Evolutionary conservation across 2,329 filamentous ascomycete species (phyloP).

Genomic region (Epichloe elymi): DNA sequence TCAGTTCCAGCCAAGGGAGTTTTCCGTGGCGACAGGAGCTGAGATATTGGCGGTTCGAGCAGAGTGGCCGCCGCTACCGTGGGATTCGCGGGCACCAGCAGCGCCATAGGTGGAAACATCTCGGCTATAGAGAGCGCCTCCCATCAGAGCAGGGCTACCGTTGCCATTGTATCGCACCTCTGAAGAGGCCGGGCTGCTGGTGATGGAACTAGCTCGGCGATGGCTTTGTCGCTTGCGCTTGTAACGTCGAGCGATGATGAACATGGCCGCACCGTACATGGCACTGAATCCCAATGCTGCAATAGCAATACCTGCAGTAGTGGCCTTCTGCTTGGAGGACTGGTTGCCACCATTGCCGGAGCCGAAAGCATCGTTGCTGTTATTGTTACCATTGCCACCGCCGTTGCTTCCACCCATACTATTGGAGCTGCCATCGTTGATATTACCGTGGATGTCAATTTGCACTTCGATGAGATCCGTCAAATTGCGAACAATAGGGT

Average conservation of each 20-base stretch:
- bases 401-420: constrained; percentile 16
- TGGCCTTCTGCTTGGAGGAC: constrained; percentile 46
- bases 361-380: constrained; percentile 29
- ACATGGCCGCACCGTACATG: constrained; percentile 90
- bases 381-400: constrained; percentile 21
- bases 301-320: constrained; percentile 57
- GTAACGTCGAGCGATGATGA: constrained; percentile 81
- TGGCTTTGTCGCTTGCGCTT: constrained; percentile 72
- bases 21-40: constrained; percentile 81
- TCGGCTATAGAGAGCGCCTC: constrained; percentile 48
- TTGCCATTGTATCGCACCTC: constrained; percentile 38
- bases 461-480: constrained; percentile 51
- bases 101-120: constrained; percentile 44
- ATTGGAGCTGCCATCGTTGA: constrained; percentile 26
- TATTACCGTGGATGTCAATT: constrained; percentile 34
- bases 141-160: constrained; percentile 53
- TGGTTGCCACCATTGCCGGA: constrained; percentile 32
- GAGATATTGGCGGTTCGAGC: constrained; percentile 58
- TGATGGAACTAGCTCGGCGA: constrained; percentile 62
- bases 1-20: constrained; percentile 90
- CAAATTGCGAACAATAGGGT: constrained; percentile 54
- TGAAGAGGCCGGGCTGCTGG: constrained; percentile 30
- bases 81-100: constrained; percentile 38
- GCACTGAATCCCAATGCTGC: constrained; percentile 67
- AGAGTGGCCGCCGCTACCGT: constrained; percentile 50